phyloP scores from a whole-genome alignment of 805 yeast species.

The Teunomyces panamensis region DNA sequence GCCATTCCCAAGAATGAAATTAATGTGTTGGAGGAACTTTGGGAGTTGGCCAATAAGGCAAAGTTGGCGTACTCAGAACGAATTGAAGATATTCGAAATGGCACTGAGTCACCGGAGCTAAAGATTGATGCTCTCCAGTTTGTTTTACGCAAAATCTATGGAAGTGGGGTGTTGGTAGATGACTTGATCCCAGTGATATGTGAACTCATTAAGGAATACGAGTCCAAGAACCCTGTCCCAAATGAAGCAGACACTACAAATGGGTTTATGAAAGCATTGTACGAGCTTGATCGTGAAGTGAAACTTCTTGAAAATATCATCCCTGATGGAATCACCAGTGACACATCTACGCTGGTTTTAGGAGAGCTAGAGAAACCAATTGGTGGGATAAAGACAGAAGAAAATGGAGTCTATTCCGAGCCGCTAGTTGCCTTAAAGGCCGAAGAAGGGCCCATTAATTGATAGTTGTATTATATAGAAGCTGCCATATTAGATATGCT shows the following conservation, averaged over 20 bases:
- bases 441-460: neutral
- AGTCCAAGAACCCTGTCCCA: neutral
- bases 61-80: conserved; percentile 5
- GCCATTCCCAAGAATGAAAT: conserved; percentile 22
- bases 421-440: neutral
- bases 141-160: conserved; percentile 28
- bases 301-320: conserved; percentile 4
- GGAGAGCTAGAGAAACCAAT: neutral
- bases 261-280: neutral
- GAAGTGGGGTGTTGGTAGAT: conserved; percentile 24
- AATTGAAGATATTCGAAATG: conserved; percentile 13
- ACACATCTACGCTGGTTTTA: neutral
- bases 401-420: neutral
- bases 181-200: conserved; percentile 16
- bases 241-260: neutral
- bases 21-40: conserved; percentile 16
- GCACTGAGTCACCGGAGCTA: conserved; percentile 2
- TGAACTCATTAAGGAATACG: conserved; percentile 14
- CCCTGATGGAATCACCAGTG: neutral
- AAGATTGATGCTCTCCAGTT: conserved; percentile 24
- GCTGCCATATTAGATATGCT: too few species aligned
- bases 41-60: conserved; percentile 8
- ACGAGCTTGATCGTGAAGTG: conserved; percentile 1
- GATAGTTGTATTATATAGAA: neutral
- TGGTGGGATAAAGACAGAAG: neutral